These are phyloP conservation scores for Immersiporthe knoxdaviesiana DNA, from an alignment of 2,329 filamentous ascomycete genomes.

Conservation along the genomic window DNA sequence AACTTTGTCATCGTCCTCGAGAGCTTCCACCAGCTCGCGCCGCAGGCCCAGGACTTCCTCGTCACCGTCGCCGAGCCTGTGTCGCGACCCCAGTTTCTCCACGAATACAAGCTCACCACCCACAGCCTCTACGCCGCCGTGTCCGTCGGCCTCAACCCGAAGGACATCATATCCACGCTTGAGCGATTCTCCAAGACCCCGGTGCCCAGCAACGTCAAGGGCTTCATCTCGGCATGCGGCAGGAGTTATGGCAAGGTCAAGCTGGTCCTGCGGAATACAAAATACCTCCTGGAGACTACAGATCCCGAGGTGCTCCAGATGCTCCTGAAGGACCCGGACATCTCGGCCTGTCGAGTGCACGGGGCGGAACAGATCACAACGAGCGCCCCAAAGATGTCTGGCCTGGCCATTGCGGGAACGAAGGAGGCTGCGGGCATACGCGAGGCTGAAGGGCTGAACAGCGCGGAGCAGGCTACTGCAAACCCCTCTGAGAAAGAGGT, in stretches of 20 bases:
- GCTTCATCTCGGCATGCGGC: constrained; percentile 80
- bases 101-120: constrained; percentile 87
- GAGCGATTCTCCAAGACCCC: constrained; percentile 87
- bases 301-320: constrained; percentile 83
- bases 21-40: constrained; percentile 85
- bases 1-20: constrained; percentile 77
- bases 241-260: constrained; percentile 92
- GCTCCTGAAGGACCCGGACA: constrained; percentile 78
- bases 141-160: constrained; percentile 81
- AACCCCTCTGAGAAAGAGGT: constrained; percentile 67
- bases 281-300: constrained; percentile 87
- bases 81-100: constrained; percentile 83
- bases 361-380: constrained; percentile 73
- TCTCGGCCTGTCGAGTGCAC: constrained; percentile 74
- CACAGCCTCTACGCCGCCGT: constrained; percentile 93
- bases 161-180: constrained; percentile 85
- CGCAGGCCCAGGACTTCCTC: constrained; percentile 86
- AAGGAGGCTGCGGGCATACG: constrained; percentile 88
- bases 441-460: constrained; percentile 62
- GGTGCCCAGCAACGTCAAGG: constrained; percentile 73
- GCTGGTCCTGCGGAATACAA: constrained; percentile 87
- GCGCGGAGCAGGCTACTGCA: constrained; percentile 51
- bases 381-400: constrained; percentile 82
- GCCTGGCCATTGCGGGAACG: constrained; percentile 90
- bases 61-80: constrained; percentile 91